Conservation (phyloP, 768 basidiomycete genomes). For the Cubamyces sp. region DNA sequence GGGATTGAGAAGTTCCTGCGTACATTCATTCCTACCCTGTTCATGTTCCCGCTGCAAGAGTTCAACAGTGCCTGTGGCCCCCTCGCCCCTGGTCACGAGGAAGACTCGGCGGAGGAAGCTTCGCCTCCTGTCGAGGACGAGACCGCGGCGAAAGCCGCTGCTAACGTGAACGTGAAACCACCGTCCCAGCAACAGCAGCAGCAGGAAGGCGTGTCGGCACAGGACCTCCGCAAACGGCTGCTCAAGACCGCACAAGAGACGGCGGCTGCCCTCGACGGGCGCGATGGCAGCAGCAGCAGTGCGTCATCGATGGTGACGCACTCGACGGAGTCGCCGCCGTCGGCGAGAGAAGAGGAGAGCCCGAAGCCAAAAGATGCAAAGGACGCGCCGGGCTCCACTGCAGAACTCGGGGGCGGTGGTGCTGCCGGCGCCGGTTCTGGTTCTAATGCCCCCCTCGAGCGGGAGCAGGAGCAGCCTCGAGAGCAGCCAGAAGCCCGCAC, state of each 20-base stretch:
- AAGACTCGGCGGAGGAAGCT: slow-evolving; percentile 34
- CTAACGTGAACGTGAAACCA: slow-evolving; percentile 3
- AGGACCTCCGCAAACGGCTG: slow-evolving; percentile 80
- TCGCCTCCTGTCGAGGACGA: slow-evolving; percentile 26
- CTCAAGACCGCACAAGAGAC: slow-evolving; percentile 73
- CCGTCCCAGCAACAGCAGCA: slow-evolving; percentile 41
- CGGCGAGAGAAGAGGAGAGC: slow-evolving; percentile 23
- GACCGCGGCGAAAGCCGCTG: slow-evolving; percentile 30
- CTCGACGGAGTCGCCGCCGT: slow-evolving; percentile 40
- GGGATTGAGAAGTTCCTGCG: slow-evolving; percentile 85
- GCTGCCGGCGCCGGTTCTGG: neutral
- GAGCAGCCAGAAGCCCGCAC: slow-evolving; percentile 24
- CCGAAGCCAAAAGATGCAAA: slow-evolving; percentile 1
- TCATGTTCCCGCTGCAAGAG: slow-evolving; percentile 68
- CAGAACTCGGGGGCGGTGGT: slow-evolving; percentile 9
- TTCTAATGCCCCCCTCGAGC: too few species aligned
- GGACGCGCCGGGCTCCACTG: slow-evolving; percentile 6
- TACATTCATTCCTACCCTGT: slow-evolving; percentile 81
- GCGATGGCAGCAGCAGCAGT: slow-evolving; percentile 11
- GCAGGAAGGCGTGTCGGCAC: slow-evolving; percentile 55
- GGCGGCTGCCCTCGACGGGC: slow-evolving; percentile 28
- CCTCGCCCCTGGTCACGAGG: slow-evolving; percentile 50
- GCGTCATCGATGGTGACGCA: slow-evolving; percentile 34
- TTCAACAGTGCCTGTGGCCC: slow-evolving; percentile 67
- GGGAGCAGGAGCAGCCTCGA: neutral